Evolutionary conservation across 2,329 filamentous ascomycete genomes (phyloP), one percentile per base, ranked within the genome.

Genomic region (Aotearoamyces nothofagi): DNA sequence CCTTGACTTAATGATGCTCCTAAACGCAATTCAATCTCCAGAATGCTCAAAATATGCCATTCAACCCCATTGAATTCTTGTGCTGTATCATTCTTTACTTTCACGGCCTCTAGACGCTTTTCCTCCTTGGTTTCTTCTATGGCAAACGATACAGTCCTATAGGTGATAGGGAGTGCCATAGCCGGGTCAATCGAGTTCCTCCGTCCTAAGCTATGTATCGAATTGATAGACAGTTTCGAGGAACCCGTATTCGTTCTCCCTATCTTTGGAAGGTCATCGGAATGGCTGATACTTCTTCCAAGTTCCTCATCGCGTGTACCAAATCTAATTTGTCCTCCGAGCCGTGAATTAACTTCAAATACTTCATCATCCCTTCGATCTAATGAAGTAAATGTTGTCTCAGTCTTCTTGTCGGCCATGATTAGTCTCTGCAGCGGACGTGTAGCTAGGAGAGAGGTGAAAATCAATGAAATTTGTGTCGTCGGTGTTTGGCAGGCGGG

Each of bases 41-140:
- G 55, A 9, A 60, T 42, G 0, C 65, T 47, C 7, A 77, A 51
- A 1, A 55, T 66, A 46, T 81, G 76, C 70, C 75, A 77, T 42
- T 78, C 69, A n/a, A 20, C 8, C 8, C 8, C 19, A 7, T 7
- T n/a, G 19, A 20, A 20, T 20, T 20, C 19, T 20, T 20, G 19
- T 8, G n/a, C 19, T 7, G 19, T 20, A 20, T n/a, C n/a, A 7
- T 20, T 20, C 19, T 20, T 20, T n/a, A 20, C 19, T 7, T 20
- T 7, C 8, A n/a, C 8, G 19, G 19, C 19, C 19, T n/a, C n/a
- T n/a, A n/a, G 19, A 20, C n/a, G 19, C 19, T 20, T n/a, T 7
- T 20, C 19, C 8, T 8, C n/a, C 19, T 20, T n/a, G 19, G 7
- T n/a, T 7, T 11, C 19, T 20, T 20, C 19, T 7, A 20, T 7